Conservation (phyloP, 306 rosid genomes). For the Potentilla sterilis region DNA sequence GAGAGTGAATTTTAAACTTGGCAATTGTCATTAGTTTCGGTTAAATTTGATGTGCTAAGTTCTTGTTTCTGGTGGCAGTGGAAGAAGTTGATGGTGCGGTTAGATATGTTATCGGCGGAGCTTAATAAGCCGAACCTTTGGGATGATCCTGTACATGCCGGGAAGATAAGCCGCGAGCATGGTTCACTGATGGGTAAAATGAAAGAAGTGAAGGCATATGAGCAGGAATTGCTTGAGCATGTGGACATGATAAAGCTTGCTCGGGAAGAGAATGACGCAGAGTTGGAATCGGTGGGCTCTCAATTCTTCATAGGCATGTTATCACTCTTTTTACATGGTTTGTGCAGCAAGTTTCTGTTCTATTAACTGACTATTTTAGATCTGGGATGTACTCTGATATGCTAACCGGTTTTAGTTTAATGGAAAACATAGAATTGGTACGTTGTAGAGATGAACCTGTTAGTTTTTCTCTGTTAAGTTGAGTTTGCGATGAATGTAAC, state of each 20-base stretch:
- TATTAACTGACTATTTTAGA: neutral
- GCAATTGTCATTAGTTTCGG: neutral
- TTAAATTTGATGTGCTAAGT: neutral
- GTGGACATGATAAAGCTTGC: constrained; percentile 90
- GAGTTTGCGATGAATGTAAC: neutral
- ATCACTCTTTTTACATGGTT: constrained; percentile 31
- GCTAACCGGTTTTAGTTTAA: neutral
- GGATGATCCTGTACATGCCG: constrained; percentile 76
- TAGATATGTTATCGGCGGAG: constrained; percentile 60
- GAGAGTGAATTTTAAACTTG: neutral
- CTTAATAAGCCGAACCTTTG: constrained; percentile 69
- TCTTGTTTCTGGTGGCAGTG: constrained; percentile 54
- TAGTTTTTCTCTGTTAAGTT: neutral
- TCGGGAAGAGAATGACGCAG: constrained; percentile 68
- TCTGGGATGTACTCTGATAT: neutral
- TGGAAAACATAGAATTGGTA: neutral
- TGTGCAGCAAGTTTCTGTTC: neutral
- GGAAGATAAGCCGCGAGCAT: constrained; percentile 80
- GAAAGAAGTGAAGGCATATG: constrained; percentile 78
- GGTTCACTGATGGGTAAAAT: constrained; percentile 80
- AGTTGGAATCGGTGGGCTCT: constrained; percentile 94
- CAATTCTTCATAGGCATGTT: constrained; percentile 78
- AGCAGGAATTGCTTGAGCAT: constrained; percentile 79
- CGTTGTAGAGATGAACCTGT: neutral
- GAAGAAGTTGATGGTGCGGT: constrained; percentile 70